Evolutionary conservation across 192 early-diverging fungal species (phyloP).

Genomic region (Backusella mclennaniae): DNA sequence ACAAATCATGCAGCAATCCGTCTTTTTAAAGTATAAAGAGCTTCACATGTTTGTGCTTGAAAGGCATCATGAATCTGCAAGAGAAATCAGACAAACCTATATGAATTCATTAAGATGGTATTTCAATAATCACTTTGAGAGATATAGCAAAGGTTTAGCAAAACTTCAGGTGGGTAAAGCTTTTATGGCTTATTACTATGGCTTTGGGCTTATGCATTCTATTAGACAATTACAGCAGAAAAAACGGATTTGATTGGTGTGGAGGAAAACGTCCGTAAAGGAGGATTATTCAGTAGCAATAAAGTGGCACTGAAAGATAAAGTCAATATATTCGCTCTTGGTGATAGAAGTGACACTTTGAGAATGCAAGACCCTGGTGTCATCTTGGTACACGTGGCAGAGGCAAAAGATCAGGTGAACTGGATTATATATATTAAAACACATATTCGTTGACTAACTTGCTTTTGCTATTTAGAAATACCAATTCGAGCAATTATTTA

Average conservation of each 20-base stretch:
- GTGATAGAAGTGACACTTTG: slow-evolving; percentile 77
- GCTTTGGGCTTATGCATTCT: neutral
- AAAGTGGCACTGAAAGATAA: slow-evolving; percentile 78
- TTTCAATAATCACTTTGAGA: slow-evolving; percentile 88
- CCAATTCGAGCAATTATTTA: slow-evolving; percentile 88
- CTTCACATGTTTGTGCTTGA: slow-evolving; percentile 91
- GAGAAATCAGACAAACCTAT: slow-evolving; percentile 86
- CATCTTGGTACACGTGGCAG: slow-evolving; percentile 81
- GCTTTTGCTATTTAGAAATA: slow-evolving; percentile 51
- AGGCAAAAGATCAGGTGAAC: slow-evolving; percentile 66
- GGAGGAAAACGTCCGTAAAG: slow-evolving; percentile 74
- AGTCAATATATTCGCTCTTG: slow-evolving; percentile 81
- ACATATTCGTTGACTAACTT: too few species aligned
- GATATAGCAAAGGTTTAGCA: slow-evolving; percentile 73
- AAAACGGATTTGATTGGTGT: slow-evolving; percentile 81
- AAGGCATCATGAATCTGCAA: slow-evolving; percentile 81
- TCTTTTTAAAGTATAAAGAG: slow-evolving; percentile 89
- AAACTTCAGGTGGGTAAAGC: slow-evolving; percentile 63
- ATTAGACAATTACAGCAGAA: slow-evolving; percentile 69
- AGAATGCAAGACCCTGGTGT: slow-evolving; percentile 78
- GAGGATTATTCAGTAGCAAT: slow-evolving; percentile 62
- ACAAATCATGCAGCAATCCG: slow-evolving; percentile 87
- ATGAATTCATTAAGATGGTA: slow-evolving; percentile 83
- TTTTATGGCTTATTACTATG: neutral
- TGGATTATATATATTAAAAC: neutral